phyloP scores from a whole-genome alignment of 192 early-diverging fungal species.

The Lobosporangium transversale region DNA sequence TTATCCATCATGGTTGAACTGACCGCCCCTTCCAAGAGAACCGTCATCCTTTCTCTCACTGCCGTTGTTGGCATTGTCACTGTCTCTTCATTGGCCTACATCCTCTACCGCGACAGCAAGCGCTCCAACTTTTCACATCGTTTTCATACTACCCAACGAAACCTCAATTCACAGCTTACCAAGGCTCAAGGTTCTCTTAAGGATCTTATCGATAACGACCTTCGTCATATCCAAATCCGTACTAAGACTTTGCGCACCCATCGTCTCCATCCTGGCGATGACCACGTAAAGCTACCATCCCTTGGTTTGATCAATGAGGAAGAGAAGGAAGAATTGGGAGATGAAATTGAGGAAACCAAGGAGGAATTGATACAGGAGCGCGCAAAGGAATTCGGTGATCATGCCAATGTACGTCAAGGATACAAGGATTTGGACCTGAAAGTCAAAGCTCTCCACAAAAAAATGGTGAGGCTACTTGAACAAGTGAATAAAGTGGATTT shows the following conservation, averaged over 20 bases:
- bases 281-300: slow-evolving; percentile 16
- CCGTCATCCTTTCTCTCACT: slow-evolving; percentile 25
- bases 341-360: slow-evolving; percentile 26
- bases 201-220: slow-evolving; percentile 13
- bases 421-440: slow-evolving; percentile 19
- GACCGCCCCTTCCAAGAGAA: slow-evolving; percentile 18
- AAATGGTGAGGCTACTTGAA: slow-evolving; percentile 7
- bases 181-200: slow-evolving; percentile 20
- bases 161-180: slow-evolving; percentile 21
- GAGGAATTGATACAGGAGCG: slow-evolving; percentile 43
- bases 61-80: slow-evolving; percentile 30
- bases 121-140: not conserved
- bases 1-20: slow-evolving; percentile 6
- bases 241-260: slow-evolving; percentile 28
- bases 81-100: slow-evolving; percentile 25
- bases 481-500: slow-evolving; percentile 6
- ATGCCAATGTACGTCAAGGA: slow-evolving; percentile 19
- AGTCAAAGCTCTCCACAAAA: slow-evolving; percentile 18
- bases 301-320: slow-evolving; percentile 22
- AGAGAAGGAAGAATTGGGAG: slow-evolving; percentile 14
- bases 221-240: slow-evolving; percentile 34
- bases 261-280: slow-evolving; percentile 22
- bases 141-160: slow-evolving; percentile 12
- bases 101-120: slow-evolving; percentile 16
- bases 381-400: slow-evolving; percentile 21